Evolutionary conservation across 31 red algal species (phyloP).

Genomic region (Bonnemaisonia californica): DNA sequence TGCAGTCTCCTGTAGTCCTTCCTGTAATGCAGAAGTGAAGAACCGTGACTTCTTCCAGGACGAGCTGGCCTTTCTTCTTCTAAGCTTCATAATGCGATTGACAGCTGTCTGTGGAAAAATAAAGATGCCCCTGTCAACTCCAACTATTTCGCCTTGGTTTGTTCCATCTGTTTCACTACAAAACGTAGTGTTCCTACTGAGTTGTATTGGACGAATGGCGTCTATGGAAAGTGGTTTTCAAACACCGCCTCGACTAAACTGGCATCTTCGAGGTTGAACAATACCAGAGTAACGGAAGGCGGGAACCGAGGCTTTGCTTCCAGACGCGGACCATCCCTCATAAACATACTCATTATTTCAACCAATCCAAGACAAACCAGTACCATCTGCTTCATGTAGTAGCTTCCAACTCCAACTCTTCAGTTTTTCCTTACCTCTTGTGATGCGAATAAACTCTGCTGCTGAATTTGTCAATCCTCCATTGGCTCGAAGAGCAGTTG

Average conservation of each 20-base stretch:
- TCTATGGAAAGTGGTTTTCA: not conserved
- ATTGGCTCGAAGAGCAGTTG: not conserved
- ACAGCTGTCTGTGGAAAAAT: not conserved
- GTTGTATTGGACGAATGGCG: not conserved
- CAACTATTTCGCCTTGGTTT: not conserved
- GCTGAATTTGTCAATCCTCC: not conserved
- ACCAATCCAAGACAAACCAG: slow-evolving; percentile 11
- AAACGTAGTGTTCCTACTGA: not conserved
- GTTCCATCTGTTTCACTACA: not conserved
- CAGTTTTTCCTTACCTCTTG: slow-evolving; percentile 1
- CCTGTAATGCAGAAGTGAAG: slow-evolving; percentile 2
- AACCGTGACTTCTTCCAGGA: not conserved
- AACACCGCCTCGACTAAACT: not conserved
- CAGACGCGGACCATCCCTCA: not conserved
- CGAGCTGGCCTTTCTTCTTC: not conserved
- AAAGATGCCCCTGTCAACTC: not conserved
- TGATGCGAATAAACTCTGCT: slow-evolving; percentile 25
- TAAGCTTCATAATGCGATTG: not conserved
- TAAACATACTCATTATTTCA: slow-evolving; percentile 5
- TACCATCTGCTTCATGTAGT: not conserved
- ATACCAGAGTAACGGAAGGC: not conserved
- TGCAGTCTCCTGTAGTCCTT: too few relatives aligned
- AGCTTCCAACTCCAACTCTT: not conserved
- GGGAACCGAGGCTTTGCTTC: not conserved
- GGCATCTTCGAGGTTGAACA: slow-evolving; percentile 1